Conservation (phyloP, 2,329 filamentous ascomycete genomes). For the Hypoxylon rubiginosum region DNA sequence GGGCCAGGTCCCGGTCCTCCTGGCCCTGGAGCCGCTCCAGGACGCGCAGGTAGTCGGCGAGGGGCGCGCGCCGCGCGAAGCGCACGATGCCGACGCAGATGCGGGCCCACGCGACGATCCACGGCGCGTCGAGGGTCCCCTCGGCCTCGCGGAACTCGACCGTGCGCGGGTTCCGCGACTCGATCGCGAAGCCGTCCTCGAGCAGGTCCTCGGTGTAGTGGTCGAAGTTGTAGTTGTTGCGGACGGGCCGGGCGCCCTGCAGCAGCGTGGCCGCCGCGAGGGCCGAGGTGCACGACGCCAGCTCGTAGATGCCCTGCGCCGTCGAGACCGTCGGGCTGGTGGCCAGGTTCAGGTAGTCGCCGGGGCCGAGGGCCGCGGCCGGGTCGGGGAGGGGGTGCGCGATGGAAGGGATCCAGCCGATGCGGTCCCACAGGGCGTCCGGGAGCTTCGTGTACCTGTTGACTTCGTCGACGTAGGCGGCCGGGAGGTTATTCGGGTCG, state of each 20-base stretch:
- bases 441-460: not conserved
- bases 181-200: not conserved
- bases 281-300: constrained; percentile 46
- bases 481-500: constrained; percentile 19
- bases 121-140: constrained; percentile 53
- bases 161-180: constrained; percentile 12
- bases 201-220: constrained; percentile 25
- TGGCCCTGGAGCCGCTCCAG: constrained; percentile 48
- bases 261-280: constrained; percentile 45
- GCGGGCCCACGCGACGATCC: constrained; percentile 53
- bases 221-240: constrained; percentile 47
- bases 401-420: constrained; percentile 33
- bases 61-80: constrained; percentile 33
- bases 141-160: constrained; percentile 57
- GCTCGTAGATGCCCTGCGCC: constrained; percentile 35
- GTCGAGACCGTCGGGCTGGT: constrained; percentile 8
- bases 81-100: constrained; percentile 52
- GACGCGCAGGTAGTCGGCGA: constrained; percentile 41
- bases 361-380: not conserved
- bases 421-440: constrained; percentile 24
- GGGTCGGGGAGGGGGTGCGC: constrained; percentile 16
- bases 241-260: not conserved
- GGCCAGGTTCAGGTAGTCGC: not conserved
- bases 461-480: constrained; percentile 17
- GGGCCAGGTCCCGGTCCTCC: constrained; percentile 48